phyloP scores from a whole-genome alignment of 2,329 filamentous ascomycete genomes.

The Xylaria polymorpha region DNA sequence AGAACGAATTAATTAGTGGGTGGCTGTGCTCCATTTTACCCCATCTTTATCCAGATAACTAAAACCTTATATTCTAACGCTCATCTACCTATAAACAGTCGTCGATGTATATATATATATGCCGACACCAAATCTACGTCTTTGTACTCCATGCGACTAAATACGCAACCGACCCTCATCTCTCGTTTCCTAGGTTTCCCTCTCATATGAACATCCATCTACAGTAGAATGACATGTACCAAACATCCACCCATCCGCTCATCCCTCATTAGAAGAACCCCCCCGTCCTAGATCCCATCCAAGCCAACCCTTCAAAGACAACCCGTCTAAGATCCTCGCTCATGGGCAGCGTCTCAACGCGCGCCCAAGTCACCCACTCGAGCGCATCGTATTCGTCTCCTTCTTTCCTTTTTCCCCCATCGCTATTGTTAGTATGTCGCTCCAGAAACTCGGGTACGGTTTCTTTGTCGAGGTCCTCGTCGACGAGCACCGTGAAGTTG shows the following conservation, averaged over 20 bases:
- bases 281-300: constrained; percentile 24
- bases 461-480: constrained; percentile 45
- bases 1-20: not conserved
- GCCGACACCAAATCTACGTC: too few relatives aligned
- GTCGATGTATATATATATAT: too few relatives aligned
- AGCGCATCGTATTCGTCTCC: constrained; percentile 27
- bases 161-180: not conserved
- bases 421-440: not conserved
- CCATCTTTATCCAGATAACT: not conserved
- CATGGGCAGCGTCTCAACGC: constrained; percentile 23
- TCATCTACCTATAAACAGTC: too few relatives aligned
- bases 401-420: not conserved
- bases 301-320: constrained; percentile 27
- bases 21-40: not conserved
- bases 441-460: constrained; percentile 39
- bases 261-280: constrained; percentile 17
- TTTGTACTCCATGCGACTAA: not conserved
- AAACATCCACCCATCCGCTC: too few relatives aligned
- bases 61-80: too few relatives aligned
- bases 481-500: constrained; percentile 47
- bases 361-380: constrained; percentile 31
- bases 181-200: too few relatives aligned
- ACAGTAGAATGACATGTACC: too few relatives aligned
- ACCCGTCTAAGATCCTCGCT: constrained; percentile 32
- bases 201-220: not conserved